Evolutionary conservation across 345 rosid genomes (phyloP), one percentile per base, ranked within the genome.

Genomic region (Acer saccharum): DNA sequence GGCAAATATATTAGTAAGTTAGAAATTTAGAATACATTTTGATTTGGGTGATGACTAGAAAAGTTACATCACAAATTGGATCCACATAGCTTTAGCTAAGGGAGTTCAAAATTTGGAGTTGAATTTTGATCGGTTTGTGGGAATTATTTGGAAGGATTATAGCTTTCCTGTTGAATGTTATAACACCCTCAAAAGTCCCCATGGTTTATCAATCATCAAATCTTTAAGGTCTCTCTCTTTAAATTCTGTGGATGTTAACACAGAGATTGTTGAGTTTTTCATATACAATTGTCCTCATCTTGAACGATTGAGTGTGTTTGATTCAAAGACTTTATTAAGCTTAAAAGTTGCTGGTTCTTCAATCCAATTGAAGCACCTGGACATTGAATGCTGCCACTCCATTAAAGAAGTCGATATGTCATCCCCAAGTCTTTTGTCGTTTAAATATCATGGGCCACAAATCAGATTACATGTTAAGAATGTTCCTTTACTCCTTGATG

Each of bases 31-130:
- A 32, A 76, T 76, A 1, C 0, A 18, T 6, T 76, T 68, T 17
- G 44, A 76, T 39, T 25, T 67, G n/a, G 10, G 18, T 21, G 10
- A 23, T 16, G 5, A 8, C 0, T 4, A 44, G 7, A 6, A 44
- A 55, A 16, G 3, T n/a, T 6, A 20, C n/a, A 9, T 54, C 0
- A 41, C 18, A 13, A 10, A 43, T 52, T 76, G 79, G 79, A 43
- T 76, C 35, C 6, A 67, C 48, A 6, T 3, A 2, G 46, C 44
- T 2, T 4, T 76, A 0, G 57, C 46, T 6, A 76, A 60, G 23
- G 7, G 21, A 43, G 74, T 69, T 68, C 16, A 76, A 23, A 39
- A 41, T 14, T 54, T 76, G 55, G 73, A 55, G 12, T 23, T 76
- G 67, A 23, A 76, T 18, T 25, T 68, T 9, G 5, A 13, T 54